These are phyloP conservation scores for Psidium friedrichsthalianum DNA, from an alignment of 345 rosid genomes.

Conservation along the genomic window DNA sequence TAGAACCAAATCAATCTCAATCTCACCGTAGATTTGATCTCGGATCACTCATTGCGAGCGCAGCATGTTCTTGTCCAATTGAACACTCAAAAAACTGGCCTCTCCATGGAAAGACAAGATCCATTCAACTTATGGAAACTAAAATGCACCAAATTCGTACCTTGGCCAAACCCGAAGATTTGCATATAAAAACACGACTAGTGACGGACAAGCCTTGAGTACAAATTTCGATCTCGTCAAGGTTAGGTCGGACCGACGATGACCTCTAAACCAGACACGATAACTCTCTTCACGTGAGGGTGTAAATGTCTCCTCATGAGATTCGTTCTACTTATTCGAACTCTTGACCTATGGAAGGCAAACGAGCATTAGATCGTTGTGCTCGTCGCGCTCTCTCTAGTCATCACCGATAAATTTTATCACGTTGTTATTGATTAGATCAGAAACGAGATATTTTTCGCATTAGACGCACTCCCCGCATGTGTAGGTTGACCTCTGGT, in stretches of 20 bases:
- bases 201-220: background rate
- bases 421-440: background rate
- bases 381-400: background rate
- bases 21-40: background rate
- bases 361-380: background rate
- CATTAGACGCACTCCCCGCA: fast-evolving
- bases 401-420: background rate
- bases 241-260: background rate
- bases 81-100: background rate
- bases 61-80: background rate
- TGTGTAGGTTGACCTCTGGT: background rate
- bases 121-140: background rate
- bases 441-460: background rate
- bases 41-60: background rate
- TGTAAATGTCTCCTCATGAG: background rate
- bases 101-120: background rate
- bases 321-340: background rate
- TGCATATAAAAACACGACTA: background rate
- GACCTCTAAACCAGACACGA: background rate
- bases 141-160: background rate
- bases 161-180: background rate
- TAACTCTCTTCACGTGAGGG: background rate
- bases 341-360: background rate
- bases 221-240: background rate
- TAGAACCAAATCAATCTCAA: background rate